Conservation (phyloP, 2,329 filamentous ascomycete genomes). For the Pseudofabraea citricarpa region DNA sequence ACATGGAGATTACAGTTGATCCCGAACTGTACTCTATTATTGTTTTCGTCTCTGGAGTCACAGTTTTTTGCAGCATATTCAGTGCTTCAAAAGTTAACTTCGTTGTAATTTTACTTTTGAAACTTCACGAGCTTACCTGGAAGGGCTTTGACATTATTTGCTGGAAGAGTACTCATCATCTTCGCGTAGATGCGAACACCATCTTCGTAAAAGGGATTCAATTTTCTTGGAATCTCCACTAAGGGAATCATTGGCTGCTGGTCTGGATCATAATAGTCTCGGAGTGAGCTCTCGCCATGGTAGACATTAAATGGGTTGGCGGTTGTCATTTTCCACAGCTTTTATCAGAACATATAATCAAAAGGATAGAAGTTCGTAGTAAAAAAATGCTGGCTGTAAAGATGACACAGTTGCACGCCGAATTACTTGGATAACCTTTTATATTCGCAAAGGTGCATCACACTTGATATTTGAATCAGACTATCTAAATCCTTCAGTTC, state of each 20-base stretch:
- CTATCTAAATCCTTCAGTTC: neutral
- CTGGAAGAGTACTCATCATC: slow-evolving; percentile 60
- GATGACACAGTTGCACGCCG: too few relatives aligned
- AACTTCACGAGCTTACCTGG: slow-evolving; percentile 37
- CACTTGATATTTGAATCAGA: neutral
- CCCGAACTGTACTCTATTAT: slow-evolving; percentile 59
- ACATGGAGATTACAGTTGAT: slow-evolving; percentile 57
- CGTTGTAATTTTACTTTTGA: slow-evolving; percentile 9
- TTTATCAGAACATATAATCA: too few relatives aligned
- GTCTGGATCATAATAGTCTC: slow-evolving; percentile 56
- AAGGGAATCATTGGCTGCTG: slow-evolving; percentile 52
- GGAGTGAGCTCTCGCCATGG: slow-evolving; percentile 50
- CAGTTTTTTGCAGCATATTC: slow-evolving; percentile 41
- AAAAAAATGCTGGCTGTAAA: too few relatives aligned
- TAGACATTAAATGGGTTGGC: slow-evolving; percentile 43
- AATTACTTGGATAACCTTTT: neutral
- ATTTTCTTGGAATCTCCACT: slow-evolving; percentile 51
- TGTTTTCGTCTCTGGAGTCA: slow-evolving; percentile 41
- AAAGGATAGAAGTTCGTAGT: too few relatives aligned
- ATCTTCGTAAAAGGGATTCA: slow-evolving; percentile 54
- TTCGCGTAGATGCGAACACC: slow-evolving; percentile 61
- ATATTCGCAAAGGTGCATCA: neutral
- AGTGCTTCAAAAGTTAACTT: slow-evolving; percentile 33
- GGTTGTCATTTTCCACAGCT: slow-evolving; percentile 2
- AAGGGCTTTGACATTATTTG: slow-evolving; percentile 61